Percentiles rank a stretch among this genome's conserved stretches.
These are phyloP conservation scores for Myrica gale DNA, from an alignment of 306 rosid species.

Conservation along the genomic window DNA sequence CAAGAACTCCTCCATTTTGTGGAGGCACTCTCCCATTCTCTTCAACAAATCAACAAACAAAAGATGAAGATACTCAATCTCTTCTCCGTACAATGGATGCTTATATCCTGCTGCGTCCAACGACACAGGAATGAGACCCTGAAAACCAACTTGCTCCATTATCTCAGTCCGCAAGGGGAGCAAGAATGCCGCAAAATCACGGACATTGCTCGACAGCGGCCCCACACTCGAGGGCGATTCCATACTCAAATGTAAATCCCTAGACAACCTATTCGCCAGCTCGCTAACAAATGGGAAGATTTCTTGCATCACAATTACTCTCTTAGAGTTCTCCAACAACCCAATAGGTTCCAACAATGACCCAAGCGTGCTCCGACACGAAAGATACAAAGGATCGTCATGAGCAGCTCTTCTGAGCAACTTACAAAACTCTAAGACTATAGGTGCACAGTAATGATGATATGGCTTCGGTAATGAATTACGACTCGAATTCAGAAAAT, in stretches of 20 bases:
- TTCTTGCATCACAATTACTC: conserved; percentile 37
- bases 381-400: conserved; percentile 51
- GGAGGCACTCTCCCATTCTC: conserved; percentile 55
- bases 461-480: conserved; percentile 26
- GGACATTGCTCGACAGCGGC: conserved; percentile 46
- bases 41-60: conserved; percentile 38
- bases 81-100: conserved; percentile 31
- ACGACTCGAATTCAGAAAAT: conserved; percentile 39
- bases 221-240: conserved; percentile 37
- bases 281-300: conserved; percentile 54
- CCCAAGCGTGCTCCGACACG: conserved; percentile 50
- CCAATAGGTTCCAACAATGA: conserved; percentile 33
- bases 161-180: conserved; percentile 40
- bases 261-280: conserved; percentile 39
- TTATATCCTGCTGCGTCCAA: conserved; percentile 18
- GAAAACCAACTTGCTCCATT: conserved; percentile 7
- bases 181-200: conserved; percentile 45
- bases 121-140: conserved; percentile 17
- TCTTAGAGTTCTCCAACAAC: conserved; percentile 21
- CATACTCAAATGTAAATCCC: conserved; percentile 48
- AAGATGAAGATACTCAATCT: conserved; percentile 41
- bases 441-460: conserved; percentile 37
- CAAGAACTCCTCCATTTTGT: conserved; percentile 41
- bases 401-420: conserved; percentile 45
- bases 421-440: conserved; percentile 62